A percentile compares a stretch with the other conserved stretches of the same genome.
phyloP scores from a whole-genome alignment of 805 yeast genomes.

The Saccharomyces paradoxus region DNA sequence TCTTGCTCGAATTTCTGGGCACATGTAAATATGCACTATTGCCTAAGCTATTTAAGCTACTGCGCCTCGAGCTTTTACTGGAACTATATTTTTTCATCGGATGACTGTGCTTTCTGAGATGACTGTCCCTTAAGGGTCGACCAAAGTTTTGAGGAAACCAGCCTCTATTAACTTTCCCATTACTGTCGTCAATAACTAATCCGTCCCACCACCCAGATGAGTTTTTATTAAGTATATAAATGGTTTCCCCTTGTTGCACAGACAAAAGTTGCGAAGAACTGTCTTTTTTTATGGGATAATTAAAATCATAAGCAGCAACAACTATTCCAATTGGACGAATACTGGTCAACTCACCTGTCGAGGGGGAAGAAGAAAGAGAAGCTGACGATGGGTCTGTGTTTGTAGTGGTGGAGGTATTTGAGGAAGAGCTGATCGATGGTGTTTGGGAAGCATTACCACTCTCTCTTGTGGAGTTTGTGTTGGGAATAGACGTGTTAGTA shows the following conservation, averaged over 20 bases:
- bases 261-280: constrained; percentile 11
- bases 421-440: background rate
- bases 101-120: constrained; percentile 7
- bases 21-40: background rate
- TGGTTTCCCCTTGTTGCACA: constrained; percentile 50
- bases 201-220: constrained; percentile 89
- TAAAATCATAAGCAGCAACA: constrained; percentile 15
- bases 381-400: background rate
- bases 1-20: constrained; percentile 3
- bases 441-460: background rate
- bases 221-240: constrained; percentile 58
- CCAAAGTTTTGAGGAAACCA: constrained; percentile 73
- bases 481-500: background rate
- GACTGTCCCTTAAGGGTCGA: constrained; percentile 8
- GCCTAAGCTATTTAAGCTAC: constrained; percentile 16
- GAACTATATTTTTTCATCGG: constrained; percentile 1
- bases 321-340: constrained; percentile 16
- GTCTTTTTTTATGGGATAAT: constrained; percentile 6
- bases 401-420: background rate
- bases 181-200: constrained; percentile 28
- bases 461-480: background rate
- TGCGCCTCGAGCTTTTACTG: constrained; percentile 7
- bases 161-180: constrained; percentile 49
- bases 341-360: constrained; percentile 2
- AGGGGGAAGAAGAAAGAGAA: background rate